A percentile compares a stretch with the other conserved stretches of the same genome.
Conservation (phyloP, 176 grass and related monocot genomes). For the Zea luxurians region DNA sequence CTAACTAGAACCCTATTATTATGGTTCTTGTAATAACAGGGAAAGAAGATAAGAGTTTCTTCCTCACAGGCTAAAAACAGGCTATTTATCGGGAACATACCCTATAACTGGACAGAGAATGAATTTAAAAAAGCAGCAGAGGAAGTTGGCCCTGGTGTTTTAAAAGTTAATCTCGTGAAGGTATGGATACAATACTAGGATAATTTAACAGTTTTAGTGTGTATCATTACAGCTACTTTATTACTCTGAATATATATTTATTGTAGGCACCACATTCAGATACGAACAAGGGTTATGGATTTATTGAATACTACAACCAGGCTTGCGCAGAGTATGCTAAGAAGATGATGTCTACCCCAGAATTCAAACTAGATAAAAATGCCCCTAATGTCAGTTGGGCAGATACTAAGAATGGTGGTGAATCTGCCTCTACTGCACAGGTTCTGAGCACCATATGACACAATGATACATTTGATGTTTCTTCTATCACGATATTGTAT, state of each 20-base stretch:
- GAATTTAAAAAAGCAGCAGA: constrained; percentile 64
- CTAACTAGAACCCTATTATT: constrained; percentile 10
- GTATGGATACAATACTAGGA: constrained; percentile 41
- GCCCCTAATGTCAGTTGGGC: constrained; percentile 81
- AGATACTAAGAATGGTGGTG: constrained; percentile 60
- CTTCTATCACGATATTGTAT: constrained; percentile 7
- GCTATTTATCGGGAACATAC: constrained; percentile 91
- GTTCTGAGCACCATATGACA: constrained; percentile 32
- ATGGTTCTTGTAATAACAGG: constrained; percentile 50
- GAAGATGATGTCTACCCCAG: constrained; percentile 73
- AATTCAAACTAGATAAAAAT: constrained; percentile 86
- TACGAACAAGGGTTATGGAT: constrained; percentile 72
- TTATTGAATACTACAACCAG: constrained; percentile 93
- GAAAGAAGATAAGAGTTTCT: constrained; percentile 71
- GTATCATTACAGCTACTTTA: constrained; percentile 20
- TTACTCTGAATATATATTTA: constrained; percentile 14
- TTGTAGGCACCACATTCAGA: constrained; percentile 51
- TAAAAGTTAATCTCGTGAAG: constrained; percentile 77
- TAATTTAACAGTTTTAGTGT: constrained; percentile 12
- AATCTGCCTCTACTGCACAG: constrained; percentile 45
- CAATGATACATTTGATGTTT: not conserved
- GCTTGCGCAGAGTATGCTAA: constrained; percentile 85
- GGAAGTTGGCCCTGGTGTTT: constrained; percentile 81
- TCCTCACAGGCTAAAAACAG: constrained; percentile 79
- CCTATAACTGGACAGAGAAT: constrained; percentile 63